Conservation (phyloP, 2,329 filamentous ascomycete species). For the Aspergillus brunneoviolaceus region DNA sequence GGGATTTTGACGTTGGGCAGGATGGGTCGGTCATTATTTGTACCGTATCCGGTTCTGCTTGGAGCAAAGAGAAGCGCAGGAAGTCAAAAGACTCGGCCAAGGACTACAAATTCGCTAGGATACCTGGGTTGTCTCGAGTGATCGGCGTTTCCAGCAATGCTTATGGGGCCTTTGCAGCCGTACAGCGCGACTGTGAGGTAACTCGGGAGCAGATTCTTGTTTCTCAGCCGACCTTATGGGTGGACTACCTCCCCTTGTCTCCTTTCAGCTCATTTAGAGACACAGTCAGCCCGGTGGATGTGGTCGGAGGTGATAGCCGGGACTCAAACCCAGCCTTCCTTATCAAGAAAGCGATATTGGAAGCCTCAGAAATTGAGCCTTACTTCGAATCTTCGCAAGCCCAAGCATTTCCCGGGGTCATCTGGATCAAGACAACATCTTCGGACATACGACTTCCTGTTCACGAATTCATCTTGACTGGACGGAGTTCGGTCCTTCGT, state of each 20-base stretch:
- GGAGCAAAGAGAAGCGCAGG: slow-evolving; percentile 78
- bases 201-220: slow-evolving; percentile 71
- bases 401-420: slow-evolving; percentile 29
- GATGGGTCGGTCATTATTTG: slow-evolving; percentile 94
- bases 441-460: slow-evolving; percentile 74
- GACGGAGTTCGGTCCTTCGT: slow-evolving; percentile 69
- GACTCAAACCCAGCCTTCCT: slow-evolving; percentile 21
- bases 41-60: slow-evolving; percentile 88
- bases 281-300: slow-evolving; percentile 39
- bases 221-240: slow-evolving; percentile 67
- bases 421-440: slow-evolving; percentile 54
- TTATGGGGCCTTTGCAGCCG: slow-evolving; percentile 84
- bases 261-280: slow-evolving; percentile 63
- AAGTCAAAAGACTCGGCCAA: slow-evolving; percentile 80
- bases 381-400: slow-evolving; percentile 31
- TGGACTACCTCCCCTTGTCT: slow-evolving; percentile 69
- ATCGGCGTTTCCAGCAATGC: slow-evolving; percentile 81
- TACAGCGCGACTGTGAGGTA: slow-evolving; percentile 80
- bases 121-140: slow-evolving; percentile 84
- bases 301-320: slow-evolving; percentile 38
- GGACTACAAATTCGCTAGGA: slow-evolving; percentile 92
- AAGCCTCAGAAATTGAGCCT: slow-evolving; percentile 47
- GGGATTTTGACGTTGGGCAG: slow-evolving; percentile 84
- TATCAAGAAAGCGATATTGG: slow-evolving; percentile 45
- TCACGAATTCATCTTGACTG: slow-evolving; percentile 77